Evolutionary conservation across 805 yeast species (phyloP), one percentile per base, ranked within the genome.

Genomic region (Metschnikowia arizonensis): DNA sequence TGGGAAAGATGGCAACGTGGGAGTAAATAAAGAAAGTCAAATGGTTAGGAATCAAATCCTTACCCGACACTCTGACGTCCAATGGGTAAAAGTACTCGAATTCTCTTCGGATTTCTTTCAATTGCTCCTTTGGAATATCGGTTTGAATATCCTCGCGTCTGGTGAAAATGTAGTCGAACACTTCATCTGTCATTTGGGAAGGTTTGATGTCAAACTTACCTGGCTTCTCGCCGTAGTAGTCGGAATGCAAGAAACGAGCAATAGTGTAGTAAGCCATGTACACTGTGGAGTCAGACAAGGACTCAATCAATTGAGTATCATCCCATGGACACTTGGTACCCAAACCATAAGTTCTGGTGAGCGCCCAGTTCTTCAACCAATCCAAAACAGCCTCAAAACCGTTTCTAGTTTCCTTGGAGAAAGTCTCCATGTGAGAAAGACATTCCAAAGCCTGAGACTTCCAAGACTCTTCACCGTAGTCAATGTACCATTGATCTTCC

Each of bases 361-460:
- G 88, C 42, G 99, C 98, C 99, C 99, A 93, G 74, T 89, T 90
- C 72, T 85, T 87, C 61, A 93, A 80, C 99, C 99, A 93, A 56
- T 84, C 95, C 60, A 93, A 76, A 47, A 87, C 96, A 66, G 89
- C 90, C 68, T 89, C 96, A 59, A 93, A 91, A 5, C 95, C 96
- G 61, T 91, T 81, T 59, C 85, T 78, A 33, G 95, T 87, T 72
- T 90, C 98, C 40, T 82, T 74, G 43, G 83, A 76, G 74, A 78
- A 91, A 9, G 90, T 78, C 64, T 85, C 79, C 91, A 93, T 82
- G 48, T 68, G 63, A 38, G 74, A 76, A 50, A 93, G 76, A 64
- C 95, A 85, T 58, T 85, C 93, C 52, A 82, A 69, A 44, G 97
- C 95, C 63, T 78, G 80, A 12, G 74, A 67, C 62, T 85, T 87